phyloP scores from a whole-genome alignment of 352 stramenopile species.

The Globisporangium irregulare region DNA sequence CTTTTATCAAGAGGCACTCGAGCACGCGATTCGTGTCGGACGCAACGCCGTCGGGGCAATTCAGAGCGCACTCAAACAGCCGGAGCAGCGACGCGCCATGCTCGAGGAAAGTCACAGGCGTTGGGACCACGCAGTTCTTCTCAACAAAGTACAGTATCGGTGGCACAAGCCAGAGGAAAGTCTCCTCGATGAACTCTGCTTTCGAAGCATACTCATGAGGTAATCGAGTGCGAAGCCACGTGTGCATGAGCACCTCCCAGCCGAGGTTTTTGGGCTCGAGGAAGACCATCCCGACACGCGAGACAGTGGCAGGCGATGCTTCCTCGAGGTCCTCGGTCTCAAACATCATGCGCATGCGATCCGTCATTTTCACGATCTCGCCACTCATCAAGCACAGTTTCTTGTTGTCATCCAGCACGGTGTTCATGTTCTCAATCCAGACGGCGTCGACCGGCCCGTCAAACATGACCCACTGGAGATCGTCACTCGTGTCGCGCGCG shows the following conservation, averaged over 20 bases:
- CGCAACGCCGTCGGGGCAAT: constrained; percentile 48
- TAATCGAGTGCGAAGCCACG: constrained; percentile 75
- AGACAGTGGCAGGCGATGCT: constrained; percentile 88
- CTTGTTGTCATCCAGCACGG: constrained; percentile 92
- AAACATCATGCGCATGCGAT: constrained; percentile 96
- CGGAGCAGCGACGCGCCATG: constrained; percentile 82
- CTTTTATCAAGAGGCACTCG: constrained; percentile 87
- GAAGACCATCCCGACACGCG: constrained; percentile 92
- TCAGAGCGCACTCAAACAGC: constrained; percentile 81
- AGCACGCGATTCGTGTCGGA: constrained; percentile 74
- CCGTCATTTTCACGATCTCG: constrained; percentile 95
- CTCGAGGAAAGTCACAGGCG: constrained; percentile 88
- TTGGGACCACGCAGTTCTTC: constrained; percentile 84
- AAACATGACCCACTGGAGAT: constrained; percentile 94
- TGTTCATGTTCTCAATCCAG: constrained; percentile 97
- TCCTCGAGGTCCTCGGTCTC: constrained; percentile 92
- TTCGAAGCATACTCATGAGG: constrained; percentile 34
- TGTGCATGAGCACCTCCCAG: constrained; percentile 86
- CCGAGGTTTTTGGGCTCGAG: constrained; percentile 90
- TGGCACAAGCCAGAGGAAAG: constrained; percentile 90
- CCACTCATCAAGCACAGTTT: constrained; percentile 94
- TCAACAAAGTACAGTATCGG: constrained; percentile 92
- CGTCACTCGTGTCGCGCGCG: constrained; percentile 72
- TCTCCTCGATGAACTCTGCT: constrained; percentile 52
- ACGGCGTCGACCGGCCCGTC: constrained; percentile 92